Conservation (phyloP, 108 stramenopile genomes). For the Chaetoceros tenuissimus region DNA sequence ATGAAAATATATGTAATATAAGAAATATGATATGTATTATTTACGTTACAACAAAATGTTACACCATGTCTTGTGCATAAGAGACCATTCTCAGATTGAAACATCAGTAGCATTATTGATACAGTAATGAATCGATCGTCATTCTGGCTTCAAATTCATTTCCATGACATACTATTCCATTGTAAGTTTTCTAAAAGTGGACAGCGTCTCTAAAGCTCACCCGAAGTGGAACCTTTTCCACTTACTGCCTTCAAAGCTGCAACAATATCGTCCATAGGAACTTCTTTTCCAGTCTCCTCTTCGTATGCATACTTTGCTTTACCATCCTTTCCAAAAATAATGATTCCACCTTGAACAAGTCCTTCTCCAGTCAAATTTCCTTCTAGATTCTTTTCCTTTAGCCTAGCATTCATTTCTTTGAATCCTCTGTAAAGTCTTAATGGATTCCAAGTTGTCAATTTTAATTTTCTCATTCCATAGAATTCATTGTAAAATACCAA, state of each 20-base stretch:
- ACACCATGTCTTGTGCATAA: no score
- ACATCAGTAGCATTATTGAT: no score
- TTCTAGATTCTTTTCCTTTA: constrained; percentile 43
- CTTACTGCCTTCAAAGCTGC: constrained; percentile 33
- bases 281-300: constrained; percentile 50
- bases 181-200: no score
- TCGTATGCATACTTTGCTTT: constrained; percentile 54
- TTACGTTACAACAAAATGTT: no score
- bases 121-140: no score
- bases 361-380: constrained; percentile 82
- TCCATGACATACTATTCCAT: no score
- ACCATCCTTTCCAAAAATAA: constrained; percentile 57
- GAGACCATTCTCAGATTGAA: no score
- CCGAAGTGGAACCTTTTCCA: no score
- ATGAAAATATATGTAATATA: no score
- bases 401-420: constrained; percentile 21
- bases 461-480: constrained; percentile 33
- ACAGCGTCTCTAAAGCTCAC: no score
- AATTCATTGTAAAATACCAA: constrained; percentile 63
- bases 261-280: constrained; percentile 44
- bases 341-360: constrained; percentile 61
- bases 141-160: no score
- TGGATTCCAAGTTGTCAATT: constrained; percentile 36
- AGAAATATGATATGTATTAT: no score
- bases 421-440: constrained; percentile 31